These are phyloP conservation scores for Quercus robur DNA, from an alignment of 306 rosid genomes.

Conservation along the genomic window DNA sequence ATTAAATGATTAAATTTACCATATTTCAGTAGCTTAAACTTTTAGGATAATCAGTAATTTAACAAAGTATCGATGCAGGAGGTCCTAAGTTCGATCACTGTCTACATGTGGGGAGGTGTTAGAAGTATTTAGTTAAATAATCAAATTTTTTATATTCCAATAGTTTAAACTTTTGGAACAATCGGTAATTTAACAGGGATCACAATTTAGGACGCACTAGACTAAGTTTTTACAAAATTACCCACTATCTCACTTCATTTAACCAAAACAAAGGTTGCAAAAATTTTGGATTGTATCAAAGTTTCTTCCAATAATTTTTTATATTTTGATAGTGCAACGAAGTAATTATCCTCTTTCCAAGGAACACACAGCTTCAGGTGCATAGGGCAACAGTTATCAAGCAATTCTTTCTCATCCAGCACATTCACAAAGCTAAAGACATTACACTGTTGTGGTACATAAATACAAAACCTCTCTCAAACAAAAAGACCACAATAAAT, in stretches of 20 bases:
- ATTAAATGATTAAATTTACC: too few relatives aligned
- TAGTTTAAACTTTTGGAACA: too few relatives aligned
- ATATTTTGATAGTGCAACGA: constrained; percentile 82
- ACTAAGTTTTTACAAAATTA: background rate
- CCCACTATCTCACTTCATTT: constrained; percentile 57
- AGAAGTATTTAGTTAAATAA: too few relatives aligned
- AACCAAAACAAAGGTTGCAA: constrained; percentile 82
- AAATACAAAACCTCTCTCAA: constrained; percentile 3
- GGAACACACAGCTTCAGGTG: constrained; percentile 90
- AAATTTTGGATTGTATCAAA: constrained; percentile 54
- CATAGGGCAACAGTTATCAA: constrained; percentile 62
- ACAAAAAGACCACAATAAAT: background rate
- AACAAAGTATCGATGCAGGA: too few relatives aligned
- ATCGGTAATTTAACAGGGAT: rapidly evolving
- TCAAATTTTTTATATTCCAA: too few relatives aligned
- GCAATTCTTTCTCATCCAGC: constrained; percentile 59
- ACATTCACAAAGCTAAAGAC: constrained; percentile 7
- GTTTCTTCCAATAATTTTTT: constrained; percentile 72
- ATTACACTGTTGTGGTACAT: constrained; percentile 9
- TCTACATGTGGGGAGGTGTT: too few relatives aligned
- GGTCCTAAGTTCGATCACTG: rapidly evolving
- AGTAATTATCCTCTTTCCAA: constrained; percentile 88
- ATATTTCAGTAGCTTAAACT: too few relatives aligned
- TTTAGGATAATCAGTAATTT: too few relatives aligned
- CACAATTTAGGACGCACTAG: background rate